Evolutionary conservation across 2,329 filamentous ascomycete species (phyloP).

Genomic region (Penicillium sp.): DNA sequence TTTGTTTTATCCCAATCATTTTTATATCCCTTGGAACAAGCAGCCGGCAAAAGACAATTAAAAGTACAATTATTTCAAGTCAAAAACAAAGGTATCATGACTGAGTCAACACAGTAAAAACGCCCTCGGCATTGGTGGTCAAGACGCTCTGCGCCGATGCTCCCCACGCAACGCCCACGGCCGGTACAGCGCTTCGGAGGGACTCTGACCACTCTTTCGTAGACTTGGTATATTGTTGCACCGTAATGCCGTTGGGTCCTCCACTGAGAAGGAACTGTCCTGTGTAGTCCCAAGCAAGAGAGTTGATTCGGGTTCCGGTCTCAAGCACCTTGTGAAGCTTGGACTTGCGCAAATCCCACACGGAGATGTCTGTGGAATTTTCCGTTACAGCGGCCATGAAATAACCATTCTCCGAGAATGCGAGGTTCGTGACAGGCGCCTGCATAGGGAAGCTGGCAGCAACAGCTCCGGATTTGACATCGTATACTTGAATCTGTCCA

Average conservation of each 20-base stretch:
- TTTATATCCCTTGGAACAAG: not conserved
- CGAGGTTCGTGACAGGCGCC: conserved; percentile 68
- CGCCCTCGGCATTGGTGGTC: conserved; percentile 69
- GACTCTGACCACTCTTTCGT: conserved; percentile 87
- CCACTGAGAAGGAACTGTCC: conserved; percentile 86
- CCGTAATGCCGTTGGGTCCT: conserved; percentile 73
- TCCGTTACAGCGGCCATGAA: conserved; percentile 85
- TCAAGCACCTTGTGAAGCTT: conserved; percentile 81
- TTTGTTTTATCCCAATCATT: not conserved
- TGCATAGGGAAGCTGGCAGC: conserved; percentile 67
- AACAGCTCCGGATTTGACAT: conserved; percentile 72
- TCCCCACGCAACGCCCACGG: conserved; percentile 74
- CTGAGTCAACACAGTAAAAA: conserved; percentile 66
- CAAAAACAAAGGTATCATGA: conserved; percentile 37
- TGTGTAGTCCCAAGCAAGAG: conserved; percentile 86
- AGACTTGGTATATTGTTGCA: conserved; percentile 85
- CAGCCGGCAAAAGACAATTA: conserved; percentile 17
- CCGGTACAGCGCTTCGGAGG: conserved; percentile 69
- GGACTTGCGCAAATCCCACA: conserved; percentile 90
- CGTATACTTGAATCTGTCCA: conserved; percentile 83
- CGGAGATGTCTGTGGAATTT: conserved; percentile 71
- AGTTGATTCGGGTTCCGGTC: conserved; percentile 71
- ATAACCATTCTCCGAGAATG: conserved; percentile 94
- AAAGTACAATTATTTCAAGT: conserved; percentile 17
- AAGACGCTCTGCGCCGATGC: conserved; percentile 69